Evolutionary conservation across 2,329 filamentous ascomycete genomes (phyloP).

Genomic region (Proliferodiscus dingleyae): DNA sequence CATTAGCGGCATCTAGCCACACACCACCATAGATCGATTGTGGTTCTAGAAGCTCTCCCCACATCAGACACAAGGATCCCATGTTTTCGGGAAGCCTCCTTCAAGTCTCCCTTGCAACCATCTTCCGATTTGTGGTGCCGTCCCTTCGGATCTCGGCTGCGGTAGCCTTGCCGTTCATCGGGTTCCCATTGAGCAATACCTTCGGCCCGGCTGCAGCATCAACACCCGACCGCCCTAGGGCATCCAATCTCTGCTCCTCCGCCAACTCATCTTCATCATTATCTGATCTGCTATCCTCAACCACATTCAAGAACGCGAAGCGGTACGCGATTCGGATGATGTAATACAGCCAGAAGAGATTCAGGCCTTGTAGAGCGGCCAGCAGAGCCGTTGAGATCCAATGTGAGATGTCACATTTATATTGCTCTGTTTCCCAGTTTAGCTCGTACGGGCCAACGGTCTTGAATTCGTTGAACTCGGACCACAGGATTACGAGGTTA

Average conservation of each 20-base stretch:
- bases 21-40: too few relatives aligned
- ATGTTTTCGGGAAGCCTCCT: neutral
- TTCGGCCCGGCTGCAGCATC: constrained; percentile 11
- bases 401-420: constrained; percentile 68
- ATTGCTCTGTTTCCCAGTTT: constrained; percentile 71
- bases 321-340: constrained; percentile 70
- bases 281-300: constrained; percentile 67
- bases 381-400: constrained; percentile 64
- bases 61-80: neutral
- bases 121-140: constrained; percentile 21
- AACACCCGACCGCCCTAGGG: constrained; percentile 10
- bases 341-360: constrained; percentile 76
- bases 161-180: constrained; percentile 1
- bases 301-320: constrained; percentile 56
- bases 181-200: constrained; percentile 16
- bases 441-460: constrained; percentile 70
- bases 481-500: constrained; percentile 71
- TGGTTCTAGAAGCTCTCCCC: neutral
- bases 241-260: constrained; percentile 21
- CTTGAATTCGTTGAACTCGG: constrained; percentile 68
- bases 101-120: constrained; percentile 1
- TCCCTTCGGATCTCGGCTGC: constrained; percentile 13
- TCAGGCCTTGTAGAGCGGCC: constrained; percentile 64
- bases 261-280: constrained; percentile 47
- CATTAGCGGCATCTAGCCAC: neutral